Evolutionary conservation across 2,329 filamentous ascomycete species (phyloP).

Genomic region (Hymenoscyphus repandus): DNA sequence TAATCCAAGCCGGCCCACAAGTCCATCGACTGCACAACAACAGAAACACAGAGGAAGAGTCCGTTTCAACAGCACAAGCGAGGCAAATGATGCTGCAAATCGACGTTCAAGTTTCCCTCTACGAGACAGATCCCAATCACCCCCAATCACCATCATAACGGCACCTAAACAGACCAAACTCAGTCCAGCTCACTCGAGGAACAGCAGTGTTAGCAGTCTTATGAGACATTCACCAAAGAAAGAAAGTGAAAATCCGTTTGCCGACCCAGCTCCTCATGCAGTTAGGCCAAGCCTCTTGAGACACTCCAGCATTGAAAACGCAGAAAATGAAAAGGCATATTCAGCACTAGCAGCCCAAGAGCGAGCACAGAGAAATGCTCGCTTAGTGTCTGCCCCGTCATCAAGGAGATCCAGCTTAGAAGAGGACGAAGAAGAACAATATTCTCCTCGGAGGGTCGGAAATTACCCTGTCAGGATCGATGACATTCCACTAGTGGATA

Average conservation of each 20-base stretch:
- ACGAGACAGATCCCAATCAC: constrained; percentile 19
- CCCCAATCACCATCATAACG: constrained; percentile 5
- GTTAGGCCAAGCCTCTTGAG: constrained; percentile 26
- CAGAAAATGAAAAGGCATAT: constrained; percentile 26
- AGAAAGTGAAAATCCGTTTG: constrained; percentile 28
- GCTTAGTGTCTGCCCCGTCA: constrained; percentile 29
- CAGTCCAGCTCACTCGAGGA: constrained; percentile 27
- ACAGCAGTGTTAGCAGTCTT: constrained; percentile 17
- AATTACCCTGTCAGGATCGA: constrained; percentile 26
- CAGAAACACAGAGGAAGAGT: constrained; percentile 24
- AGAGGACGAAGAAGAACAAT: constrained; percentile 18
- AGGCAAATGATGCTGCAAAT: constrained; percentile 28
- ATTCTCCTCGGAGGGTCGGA: constrained; percentile 1
- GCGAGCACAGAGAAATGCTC: constrained; percentile 28
- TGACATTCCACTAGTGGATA: constrained; percentile 29
- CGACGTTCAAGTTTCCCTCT: constrained; percentile 22
- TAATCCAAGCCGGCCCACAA: constrained; percentile 22
- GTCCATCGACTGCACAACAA: constrained; percentile 14
- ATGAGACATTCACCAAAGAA: constrained; percentile 20
- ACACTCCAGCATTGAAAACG: constrained; percentile 21
- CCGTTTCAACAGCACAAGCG: constrained; percentile 30
- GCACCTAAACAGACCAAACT: constrained; percentile 14
- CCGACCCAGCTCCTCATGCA: constrained; percentile 17
- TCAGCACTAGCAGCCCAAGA: constrained; percentile 30
- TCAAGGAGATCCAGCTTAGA: constrained; percentile 29